Evolutionary conservation across 225 moss, liverwort and hornwort species (phyloP), one percentile per base, ranked within the genome.

Genomic region (Polytrichum formosum): DNA sequence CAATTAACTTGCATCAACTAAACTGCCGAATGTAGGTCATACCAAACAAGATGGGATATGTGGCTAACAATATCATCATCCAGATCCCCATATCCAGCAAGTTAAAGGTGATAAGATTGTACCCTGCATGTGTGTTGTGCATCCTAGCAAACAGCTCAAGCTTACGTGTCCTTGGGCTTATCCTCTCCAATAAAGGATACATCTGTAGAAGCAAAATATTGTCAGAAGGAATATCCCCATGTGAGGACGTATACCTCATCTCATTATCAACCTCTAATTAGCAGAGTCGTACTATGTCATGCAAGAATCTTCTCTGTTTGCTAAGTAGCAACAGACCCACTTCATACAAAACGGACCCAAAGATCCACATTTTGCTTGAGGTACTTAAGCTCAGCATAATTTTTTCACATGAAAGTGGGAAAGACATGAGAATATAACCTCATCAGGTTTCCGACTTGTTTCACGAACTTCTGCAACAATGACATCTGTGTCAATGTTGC

Each of bases 101-200:
- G 16, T 46, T 46, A 13, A 46, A 46, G 46, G 28, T 72, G 7
- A 71, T 18, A 27, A 22, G 29, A 53, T 77, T 33, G 55, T 92
- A 98, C 97, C 98, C 98, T 74, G 98, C 98, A 85, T 98, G 98
- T 31, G 98, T 98, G 67, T 98, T 98, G 81, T 98, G 98, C 98
- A 98, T 98, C 69, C 98, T 86, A 53, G 98, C 98, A 77, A 98
- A 98, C 68, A 98, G 74, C 82, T 98, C 98, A 56, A 98, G 85
- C 88, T 98, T 98, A 68, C 98, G 91, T 58, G 98, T 98, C 72
- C 98, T 86, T 20, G 94, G 98, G 71, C 98, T 98, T 78, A 98
- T 98, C 66, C 98, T 87, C 76, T 98, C 98, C 85, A 98, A 76
- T 73, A 98, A 80, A 37, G 98, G 92, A 69, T 98, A 98, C 98